Conservation (phyloP, 2,329 filamentous ascomycete species). For the Fusarium oligoseptatum region DNA sequence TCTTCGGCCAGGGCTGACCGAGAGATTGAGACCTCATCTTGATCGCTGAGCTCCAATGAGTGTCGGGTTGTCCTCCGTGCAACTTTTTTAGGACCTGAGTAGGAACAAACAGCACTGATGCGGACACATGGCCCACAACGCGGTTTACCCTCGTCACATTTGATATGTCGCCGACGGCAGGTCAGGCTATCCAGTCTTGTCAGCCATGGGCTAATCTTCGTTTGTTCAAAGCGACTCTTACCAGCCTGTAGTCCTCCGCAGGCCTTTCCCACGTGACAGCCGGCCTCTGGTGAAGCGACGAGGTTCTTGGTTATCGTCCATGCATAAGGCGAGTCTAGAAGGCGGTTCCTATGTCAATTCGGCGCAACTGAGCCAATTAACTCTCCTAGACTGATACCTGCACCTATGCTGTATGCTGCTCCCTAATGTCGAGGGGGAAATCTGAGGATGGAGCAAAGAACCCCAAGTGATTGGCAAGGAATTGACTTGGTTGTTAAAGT, state of each 20-base stretch:
- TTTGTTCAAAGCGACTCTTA: not conserved
- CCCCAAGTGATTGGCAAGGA: not conserved
- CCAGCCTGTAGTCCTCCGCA: conserved; percentile 29
- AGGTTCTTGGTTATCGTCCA: conserved; percentile 48
- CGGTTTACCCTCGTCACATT: conserved; percentile 25
- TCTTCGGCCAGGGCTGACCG: not conserved
- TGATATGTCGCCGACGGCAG: conserved; percentile 27
- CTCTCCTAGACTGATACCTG: not conserved
- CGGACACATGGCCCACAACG: conserved; percentile 35
- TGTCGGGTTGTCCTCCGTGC: not conserved
- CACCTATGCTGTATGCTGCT: not conserved
- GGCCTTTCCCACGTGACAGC: conserved; percentile 30
- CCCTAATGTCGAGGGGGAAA: not conserved
- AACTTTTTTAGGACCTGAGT: not conserved
- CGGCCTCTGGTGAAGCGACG: conserved; percentile 22
- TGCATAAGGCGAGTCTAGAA: conserved; percentile 58
- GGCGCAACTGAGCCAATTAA: not conserved
- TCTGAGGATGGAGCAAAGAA: not conserved
- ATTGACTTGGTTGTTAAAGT: too few species aligned
- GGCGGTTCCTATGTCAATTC: too few species aligned
- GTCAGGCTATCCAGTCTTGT: conserved; percentile 9
- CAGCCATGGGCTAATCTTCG: not conserved
- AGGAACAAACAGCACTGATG: conserved; percentile 32
- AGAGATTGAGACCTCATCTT: not conserved
- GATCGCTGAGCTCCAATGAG: not conserved